Conservation (phyloP, 2,329 filamentous ascomycete species). For the Stemphylium lycopersici region DNA sequence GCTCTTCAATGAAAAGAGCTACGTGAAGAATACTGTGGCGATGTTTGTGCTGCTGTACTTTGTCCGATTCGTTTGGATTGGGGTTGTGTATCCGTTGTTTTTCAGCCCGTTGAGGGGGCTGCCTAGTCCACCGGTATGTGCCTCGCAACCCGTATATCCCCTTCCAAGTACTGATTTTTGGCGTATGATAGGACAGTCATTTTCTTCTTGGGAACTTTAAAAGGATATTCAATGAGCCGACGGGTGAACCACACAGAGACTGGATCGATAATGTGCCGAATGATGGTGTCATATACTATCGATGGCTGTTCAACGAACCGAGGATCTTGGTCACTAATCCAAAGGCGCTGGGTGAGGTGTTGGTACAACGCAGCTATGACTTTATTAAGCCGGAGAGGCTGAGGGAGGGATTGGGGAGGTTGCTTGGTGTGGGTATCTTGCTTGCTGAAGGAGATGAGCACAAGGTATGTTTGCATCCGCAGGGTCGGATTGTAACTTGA, state of each 20-base stretch:
- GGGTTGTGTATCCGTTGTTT: slow-evolving; percentile 63
- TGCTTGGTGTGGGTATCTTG: slow-evolving; percentile 74
- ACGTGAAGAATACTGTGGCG: slow-evolving; percentile 49
- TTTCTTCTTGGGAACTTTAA: slow-evolving; percentile 52
- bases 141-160: not conserved
- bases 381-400: slow-evolving; percentile 56
- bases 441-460: slow-evolving; percentile 92
- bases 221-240: slow-evolving; percentile 51
- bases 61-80: slow-evolving; percentile 47
- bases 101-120: slow-evolving; percentile 65
- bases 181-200: slow-evolving; percentile 28
- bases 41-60: slow-evolving; percentile 50
- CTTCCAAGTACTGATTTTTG: not conserved
- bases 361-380: slow-evolving; percentile 58
- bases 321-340: slow-evolving; percentile 54
- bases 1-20: slow-evolving; percentile 34
- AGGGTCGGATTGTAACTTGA: not conserved
- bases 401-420: slow-evolving; percentile 62
- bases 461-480: slow-evolving; percentile 56
- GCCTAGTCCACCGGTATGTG: slow-evolving; percentile 58
- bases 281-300: slow-evolving; percentile 62
- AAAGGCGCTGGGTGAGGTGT: slow-evolving; percentile 56
- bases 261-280: slow-evolving; percentile 63
- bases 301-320: slow-evolving; percentile 55
- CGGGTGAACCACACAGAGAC: slow-evolving; percentile 53